These are phyloP conservation scores for Sequoia sempervirens DNA, from an alignment of 75 land plant genomes.

Conservation along the genomic window DNA sequence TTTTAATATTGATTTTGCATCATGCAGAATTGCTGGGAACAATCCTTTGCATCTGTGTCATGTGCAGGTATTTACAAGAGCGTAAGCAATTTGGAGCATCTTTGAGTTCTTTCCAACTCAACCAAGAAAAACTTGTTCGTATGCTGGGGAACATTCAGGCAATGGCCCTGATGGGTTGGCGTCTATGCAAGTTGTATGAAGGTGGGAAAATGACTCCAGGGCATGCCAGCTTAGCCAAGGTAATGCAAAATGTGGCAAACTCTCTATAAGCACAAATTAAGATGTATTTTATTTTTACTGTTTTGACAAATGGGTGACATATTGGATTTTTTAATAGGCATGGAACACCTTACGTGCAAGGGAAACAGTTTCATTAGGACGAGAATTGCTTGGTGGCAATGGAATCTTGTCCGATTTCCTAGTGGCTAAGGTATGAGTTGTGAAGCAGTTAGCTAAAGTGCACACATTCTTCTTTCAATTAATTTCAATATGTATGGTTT, in stretches of 20 bases:
- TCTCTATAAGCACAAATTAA: constrained; percentile 6
- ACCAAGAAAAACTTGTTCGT: constrained; percentile 82
- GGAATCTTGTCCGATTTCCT: constrained; percentile 90
- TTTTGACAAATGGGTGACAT: neutral
- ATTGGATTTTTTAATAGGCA: constrained; percentile 37
- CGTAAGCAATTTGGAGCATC: constrained; percentile 97
- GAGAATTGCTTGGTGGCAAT: constrained; percentile 94
- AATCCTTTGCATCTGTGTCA: neutral
- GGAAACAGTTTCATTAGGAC: constrained; percentile 80
- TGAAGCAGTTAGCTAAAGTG: neutral
- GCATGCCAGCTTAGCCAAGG: constrained; percentile 93
- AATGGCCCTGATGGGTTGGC: constrained; percentile 91
- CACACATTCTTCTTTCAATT: neutral
- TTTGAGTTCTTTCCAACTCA: constrained; percentile 79
- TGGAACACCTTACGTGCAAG: constrained; percentile 84
- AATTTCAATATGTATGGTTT: neutral
- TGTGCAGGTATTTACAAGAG: constrained; percentile 72
- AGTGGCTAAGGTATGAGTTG: constrained; percentile 80
- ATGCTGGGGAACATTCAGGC: constrained; percentile 95
- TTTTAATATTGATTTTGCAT: constrained; percentile 1
- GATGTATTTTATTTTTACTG: neutral
- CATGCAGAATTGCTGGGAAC: constrained; percentile 20
- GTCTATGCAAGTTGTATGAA: constrained; percentile 85
- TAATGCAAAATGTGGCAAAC: constrained; percentile 2
- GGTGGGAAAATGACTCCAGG: constrained; percentile 89